Evolutionary conservation across 495 filamentous ascomycete species (phyloP).

Genomic region (Neurospora discreta): DNA sequence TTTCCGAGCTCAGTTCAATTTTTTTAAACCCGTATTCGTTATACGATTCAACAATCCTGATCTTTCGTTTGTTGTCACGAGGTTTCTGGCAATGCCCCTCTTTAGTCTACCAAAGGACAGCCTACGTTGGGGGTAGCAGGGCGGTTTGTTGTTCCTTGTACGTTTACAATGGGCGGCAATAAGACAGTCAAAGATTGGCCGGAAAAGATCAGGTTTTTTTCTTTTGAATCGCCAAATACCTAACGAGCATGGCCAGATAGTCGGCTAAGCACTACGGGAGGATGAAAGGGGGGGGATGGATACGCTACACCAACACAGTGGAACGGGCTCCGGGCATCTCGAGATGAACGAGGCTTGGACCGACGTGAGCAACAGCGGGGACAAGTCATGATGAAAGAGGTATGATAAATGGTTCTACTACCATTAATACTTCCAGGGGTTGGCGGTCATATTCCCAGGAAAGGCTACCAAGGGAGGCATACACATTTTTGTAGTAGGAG

Average conservation of each 20-base stretch:
- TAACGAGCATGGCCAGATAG: neutral
- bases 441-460: neutral
- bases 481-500: neutral
- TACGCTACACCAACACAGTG: neutral
- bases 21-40: too few relatives aligned
- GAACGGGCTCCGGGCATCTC: neutral
- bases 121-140: neutral
- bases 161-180: neutral
- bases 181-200: neutral
- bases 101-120: neutral
- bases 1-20: neutral
- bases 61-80: neutral
- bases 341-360: neutral
- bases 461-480: neutral
- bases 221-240: neutral
- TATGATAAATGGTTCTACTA: neutral
- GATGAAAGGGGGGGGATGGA: neutral
- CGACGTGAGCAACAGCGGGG: neutral
- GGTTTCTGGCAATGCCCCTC: neutral
- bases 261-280: too few relatives aligned
- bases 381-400: neutral
- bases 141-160: neutral
- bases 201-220: neutral
- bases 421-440: neutral
- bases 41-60: neutral